Conservation (phyloP, 73 alveolate genomes). For the Paramecium octaurelia region DNA sequence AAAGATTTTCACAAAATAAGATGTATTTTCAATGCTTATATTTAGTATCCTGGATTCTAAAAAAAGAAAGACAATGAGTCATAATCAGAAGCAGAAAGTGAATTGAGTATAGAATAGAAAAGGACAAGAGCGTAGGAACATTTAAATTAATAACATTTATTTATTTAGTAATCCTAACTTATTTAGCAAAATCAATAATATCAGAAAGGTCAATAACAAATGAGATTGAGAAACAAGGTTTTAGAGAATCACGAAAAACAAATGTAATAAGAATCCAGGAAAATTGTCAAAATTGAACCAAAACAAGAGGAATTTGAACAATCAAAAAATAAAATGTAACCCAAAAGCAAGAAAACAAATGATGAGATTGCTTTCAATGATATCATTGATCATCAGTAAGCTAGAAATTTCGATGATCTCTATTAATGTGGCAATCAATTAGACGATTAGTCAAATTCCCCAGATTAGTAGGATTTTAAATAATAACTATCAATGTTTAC, state of each 20-base stretch:
- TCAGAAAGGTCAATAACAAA: not conserved
- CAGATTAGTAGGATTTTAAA: not conserved
- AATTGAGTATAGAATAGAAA: not conserved
- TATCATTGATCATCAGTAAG: not conserved
- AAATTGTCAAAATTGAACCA: not conserved
- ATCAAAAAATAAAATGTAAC: not conserved
- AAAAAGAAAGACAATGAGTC: not conserved
- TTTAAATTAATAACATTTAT: not conserved
- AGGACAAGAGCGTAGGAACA: slow-evolving; percentile 5
- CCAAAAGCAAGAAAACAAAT: not conserved
- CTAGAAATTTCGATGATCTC: not conserved
- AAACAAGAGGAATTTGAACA: not conserved
- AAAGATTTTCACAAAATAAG: not conserved
- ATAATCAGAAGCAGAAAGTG: not conserved
- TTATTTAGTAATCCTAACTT: not conserved
- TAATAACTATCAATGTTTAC: not conserved
- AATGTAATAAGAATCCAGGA: not conserved
- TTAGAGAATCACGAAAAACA: not conserved
- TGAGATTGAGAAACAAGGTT: not conserved
- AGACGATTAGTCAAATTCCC: not conserved
- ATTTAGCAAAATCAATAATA: not conserved
- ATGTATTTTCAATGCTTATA: not conserved
- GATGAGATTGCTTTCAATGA: not conserved
- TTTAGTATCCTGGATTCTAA: not conserved
- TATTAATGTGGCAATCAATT: not conserved